Conservation (phyloP, 768 basidiomycete species). For the Naganishia antarctica region DNA sequence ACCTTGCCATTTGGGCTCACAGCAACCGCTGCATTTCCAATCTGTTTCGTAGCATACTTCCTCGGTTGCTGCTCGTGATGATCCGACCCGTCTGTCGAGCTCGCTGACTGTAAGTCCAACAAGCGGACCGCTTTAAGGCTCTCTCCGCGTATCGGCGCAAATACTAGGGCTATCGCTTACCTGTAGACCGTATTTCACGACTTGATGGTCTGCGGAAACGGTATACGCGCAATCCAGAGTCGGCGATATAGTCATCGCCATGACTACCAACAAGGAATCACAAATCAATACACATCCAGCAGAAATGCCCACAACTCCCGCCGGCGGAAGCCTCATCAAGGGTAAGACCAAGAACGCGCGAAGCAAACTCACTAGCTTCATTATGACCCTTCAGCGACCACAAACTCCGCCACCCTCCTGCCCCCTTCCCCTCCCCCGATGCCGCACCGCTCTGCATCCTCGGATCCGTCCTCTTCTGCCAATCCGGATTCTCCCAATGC, state of each 20-base stretch:
- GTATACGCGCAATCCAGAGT: conserved; percentile 63
- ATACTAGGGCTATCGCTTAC: conserved; percentile 25
- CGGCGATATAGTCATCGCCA: conserved; percentile 72
- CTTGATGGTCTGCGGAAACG: conserved; percentile 73
- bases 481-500: conserved; percentile 49
- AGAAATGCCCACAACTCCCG: neutral
- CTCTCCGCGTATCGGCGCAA: too few species aligned
- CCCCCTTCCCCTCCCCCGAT: conserved; percentile 23
- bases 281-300: neutral
- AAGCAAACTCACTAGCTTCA: conserved; percentile 50
- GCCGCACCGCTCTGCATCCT: conserved; percentile 4
- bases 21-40: conserved; percentile 72
- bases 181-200: conserved; percentile 41
- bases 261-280: conserved; percentile 55
- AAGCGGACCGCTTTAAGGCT: neutral
- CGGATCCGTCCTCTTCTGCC: conserved; percentile 21
- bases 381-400: conserved; percentile 50
- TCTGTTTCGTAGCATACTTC: conserved; percentile 63
- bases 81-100: conserved; percentile 51
- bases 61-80: conserved; percentile 47
- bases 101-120: conserved; percentile 51
- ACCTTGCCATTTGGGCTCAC: conserved; percentile 71
- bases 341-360: neutral
- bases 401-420: conserved; percentile 42
- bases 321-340: conserved; percentile 42